Evolutionary conservation across 1,284 basidiomycete species (phyloP).

Genomic region (Veloporphyrellus conicus): DNA sequence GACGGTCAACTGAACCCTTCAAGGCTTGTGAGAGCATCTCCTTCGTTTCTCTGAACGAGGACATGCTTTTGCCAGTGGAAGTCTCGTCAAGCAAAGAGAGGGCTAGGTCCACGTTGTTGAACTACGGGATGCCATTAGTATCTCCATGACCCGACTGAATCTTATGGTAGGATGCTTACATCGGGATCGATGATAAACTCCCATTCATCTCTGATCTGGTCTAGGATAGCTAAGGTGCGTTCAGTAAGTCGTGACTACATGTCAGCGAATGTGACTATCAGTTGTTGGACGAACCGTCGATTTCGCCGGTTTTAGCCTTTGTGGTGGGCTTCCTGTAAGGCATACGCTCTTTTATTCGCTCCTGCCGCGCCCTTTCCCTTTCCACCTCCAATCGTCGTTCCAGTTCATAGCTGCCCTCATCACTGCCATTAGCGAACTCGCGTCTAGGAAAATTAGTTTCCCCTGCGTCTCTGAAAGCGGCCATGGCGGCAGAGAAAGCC

Average conservation of each 20-base stretch:
- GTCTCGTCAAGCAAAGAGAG: conserved; percentile 78
- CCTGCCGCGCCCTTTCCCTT: conserved; percentile 56
- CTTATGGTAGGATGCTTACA: conserved; percentile 43
- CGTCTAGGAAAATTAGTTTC: conserved; percentile 44
- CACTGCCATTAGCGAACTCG: conserved; percentile 50
- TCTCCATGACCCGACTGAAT: not conserved
- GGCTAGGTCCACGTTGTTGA: conserved; percentile 88
- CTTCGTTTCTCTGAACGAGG: conserved; percentile 73
- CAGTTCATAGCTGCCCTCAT: conserved; percentile 46
- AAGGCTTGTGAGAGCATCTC: conserved; percentile 71
- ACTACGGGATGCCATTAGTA: conserved; percentile 43
- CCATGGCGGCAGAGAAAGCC: conserved; percentile 51
- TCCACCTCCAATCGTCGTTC: conserved; percentile 58
- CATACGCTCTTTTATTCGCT: conserved; percentile 60
- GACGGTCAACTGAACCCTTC: conserved; percentile 82
- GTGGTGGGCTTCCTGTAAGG: conserved; percentile 53
- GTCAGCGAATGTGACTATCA: not conserved
- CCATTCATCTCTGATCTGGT: conserved; percentile 86
- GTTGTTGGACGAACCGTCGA: conserved; percentile 57
- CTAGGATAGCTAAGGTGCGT: conserved; percentile 61
- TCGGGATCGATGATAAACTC: conserved; percentile 82
- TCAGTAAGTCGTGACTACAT: conserved; percentile 4
- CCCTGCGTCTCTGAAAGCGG: conserved; percentile 65
- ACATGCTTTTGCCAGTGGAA: conserved; percentile 64
- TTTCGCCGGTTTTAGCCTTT: conserved; percentile 61